Evolutionary conservation across 2,329 filamentous ascomycete species (phyloP).

Genomic region (Pseudogymnoascus sp.): DNA sequence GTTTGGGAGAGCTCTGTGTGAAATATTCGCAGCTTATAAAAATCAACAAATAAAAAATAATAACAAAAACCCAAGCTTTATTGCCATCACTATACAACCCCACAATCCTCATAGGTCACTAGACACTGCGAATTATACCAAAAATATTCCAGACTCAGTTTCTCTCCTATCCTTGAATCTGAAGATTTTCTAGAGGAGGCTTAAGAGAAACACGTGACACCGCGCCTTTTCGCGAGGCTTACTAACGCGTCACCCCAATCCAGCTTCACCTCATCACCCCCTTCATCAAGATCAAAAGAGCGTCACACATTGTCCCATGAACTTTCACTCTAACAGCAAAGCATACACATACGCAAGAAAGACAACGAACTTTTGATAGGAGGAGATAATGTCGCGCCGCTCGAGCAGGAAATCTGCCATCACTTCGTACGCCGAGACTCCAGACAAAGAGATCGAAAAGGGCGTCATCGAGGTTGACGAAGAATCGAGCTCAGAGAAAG

Average conservation of each 20-base stretch:
- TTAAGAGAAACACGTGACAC: background rate
- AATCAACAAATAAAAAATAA: background rate
- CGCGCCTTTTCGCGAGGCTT: background rate
- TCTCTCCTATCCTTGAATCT: too few species aligned
- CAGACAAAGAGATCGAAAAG: constrained; percentile 14
- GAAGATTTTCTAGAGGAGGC: background rate
- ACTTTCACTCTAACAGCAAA: too few species aligned
- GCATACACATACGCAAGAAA: background rate
- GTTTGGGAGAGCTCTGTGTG: background rate
- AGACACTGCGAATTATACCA: background rate
- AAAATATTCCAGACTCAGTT: background rate
- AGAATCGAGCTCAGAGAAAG: constrained; percentile 8
- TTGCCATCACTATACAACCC: background rate
- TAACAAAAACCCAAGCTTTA: background rate
- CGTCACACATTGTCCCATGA: background rate
- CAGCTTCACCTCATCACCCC: background rate
- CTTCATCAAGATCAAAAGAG: background rate
- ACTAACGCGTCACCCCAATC: background rate
- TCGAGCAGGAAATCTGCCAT: constrained; percentile 16
- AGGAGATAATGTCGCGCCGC: constrained; percentile 21
- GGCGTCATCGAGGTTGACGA: constrained; percentile 12
- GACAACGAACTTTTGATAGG: background rate
- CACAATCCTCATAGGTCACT: background rate
- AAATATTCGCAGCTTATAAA: background rate
- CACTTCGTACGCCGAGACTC: background rate